Base-by-base conservation (phyloP, 176 grass and related monocot species). In the Avena eriantha region DNA sequence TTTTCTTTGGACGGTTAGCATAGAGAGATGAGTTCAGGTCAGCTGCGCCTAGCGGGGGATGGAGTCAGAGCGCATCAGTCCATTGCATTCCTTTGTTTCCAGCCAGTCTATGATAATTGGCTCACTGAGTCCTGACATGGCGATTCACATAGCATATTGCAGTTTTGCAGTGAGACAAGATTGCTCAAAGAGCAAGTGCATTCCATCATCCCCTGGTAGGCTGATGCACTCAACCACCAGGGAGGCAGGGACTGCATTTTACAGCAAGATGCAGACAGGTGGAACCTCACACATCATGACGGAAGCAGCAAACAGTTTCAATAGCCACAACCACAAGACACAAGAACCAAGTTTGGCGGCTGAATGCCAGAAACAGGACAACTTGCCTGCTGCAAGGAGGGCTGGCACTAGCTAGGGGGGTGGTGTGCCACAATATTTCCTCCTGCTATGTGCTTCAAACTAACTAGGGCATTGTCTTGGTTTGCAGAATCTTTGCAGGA, bases 331-430 rank as follows among this genome's bases (percentile, higher is more conserved):
- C 3, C 15, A 19, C 14, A 45, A 63, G 23, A 35, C 14, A 76
- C 29, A 24, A 35, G 5, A 59, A 22, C 7, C 3, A 82, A 47
- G 17, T 18, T 53, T 78, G 16, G 19, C 21, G 11, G n/a, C 43
- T 71, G 63, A 5, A n/a, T 82, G 47, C 26, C 9, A 4, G 33
- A 78, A 90, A 90, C 43, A 73, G 18, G 34, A 22, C 76, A 83
- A 51, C 63, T 33, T 61, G 49, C 70, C 35, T 63, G 56, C 50
- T 82, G 67, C 17, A 33, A 79, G 29, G 6, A 70, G 33, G 33
- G 13, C 6, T 73, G n/a, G 57, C 41, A 76, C 35, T 81, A 41
- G 33, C 49, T 15, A 59, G 12, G 13, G 73, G 15, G 18, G 61
- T 55, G 51, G 6, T 57, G 57, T 56, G 16, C 14, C 47, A 4